Percentiles rank a stretch among this genome's conserved stretches.
Evolutionary conservation across 768 basidiomycete genomes (phyloP).

Genomic region (Leccinum olivaceopallidum): DNA sequence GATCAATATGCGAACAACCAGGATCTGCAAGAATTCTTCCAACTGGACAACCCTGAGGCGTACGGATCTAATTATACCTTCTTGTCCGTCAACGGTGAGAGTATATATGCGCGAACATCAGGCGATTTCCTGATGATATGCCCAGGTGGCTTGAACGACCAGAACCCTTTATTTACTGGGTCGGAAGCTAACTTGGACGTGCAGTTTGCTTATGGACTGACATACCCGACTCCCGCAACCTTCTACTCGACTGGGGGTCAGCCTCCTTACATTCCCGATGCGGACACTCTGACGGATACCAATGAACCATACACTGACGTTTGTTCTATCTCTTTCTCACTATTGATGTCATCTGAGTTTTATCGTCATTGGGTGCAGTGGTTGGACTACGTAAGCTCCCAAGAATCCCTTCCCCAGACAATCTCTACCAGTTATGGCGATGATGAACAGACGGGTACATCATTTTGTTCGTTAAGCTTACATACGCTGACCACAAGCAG

Average conservation of each 20-base stretch:
- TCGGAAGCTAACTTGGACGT: constrained; percentile 67
- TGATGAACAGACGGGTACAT: constrained; percentile 63
- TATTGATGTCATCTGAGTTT: neutral
- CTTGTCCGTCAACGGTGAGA: constrained; percentile 53
- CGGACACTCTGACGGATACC: constrained; percentile 36
- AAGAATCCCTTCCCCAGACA: constrained; percentile 49
- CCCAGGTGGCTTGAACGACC: constrained; percentile 61
- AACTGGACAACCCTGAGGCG: constrained; percentile 49
- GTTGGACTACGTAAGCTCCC: constrained; percentile 55
- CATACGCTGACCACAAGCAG: constrained; percentile 29
- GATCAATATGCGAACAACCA: constrained; percentile 51
- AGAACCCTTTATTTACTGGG: constrained; percentile 53
- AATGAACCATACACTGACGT: constrained; percentile 54
- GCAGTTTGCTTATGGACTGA: constrained; percentile 68
- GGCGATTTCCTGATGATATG: constrained; percentile 9
- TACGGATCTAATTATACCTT: constrained; percentile 51
- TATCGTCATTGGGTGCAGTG: constrained; percentile 41
- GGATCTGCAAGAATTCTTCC: constrained; percentile 55
- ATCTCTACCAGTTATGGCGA: constrained; percentile 78
- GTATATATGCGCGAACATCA: neutral
- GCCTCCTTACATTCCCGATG: constrained; percentile 58
- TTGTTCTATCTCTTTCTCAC: constrained; percentile 28
- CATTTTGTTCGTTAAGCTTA: neutral
- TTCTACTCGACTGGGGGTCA: constrained; percentile 64
- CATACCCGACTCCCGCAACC: constrained; percentile 57